Evolutionary conservation across 805 yeast species (phyloP).

Genomic region (Barnettozyma wickerhamii): DNA sequence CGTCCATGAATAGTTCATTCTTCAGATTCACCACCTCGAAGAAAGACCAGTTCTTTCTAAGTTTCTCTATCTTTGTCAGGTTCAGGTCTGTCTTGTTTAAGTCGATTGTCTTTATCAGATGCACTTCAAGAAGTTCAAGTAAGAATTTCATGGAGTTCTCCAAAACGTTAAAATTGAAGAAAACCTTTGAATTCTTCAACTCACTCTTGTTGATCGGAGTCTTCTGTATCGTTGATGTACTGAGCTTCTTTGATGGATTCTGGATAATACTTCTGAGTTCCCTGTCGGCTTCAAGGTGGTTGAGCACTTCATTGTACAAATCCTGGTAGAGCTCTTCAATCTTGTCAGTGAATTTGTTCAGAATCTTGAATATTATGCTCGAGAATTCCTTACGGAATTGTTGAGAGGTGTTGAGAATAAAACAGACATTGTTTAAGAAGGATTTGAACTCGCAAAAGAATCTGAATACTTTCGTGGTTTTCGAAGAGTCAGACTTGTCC

Average conservation of each 20-base stretch:
- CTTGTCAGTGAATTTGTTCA: conserved; percentile 21
- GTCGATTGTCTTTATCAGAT: conserved; percentile 18
- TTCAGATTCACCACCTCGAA: conserved; percentile 30
- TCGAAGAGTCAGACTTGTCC: conserved; percentile 25
- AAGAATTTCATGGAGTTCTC: conserved; percentile 35
- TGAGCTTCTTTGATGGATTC: conserved; percentile 5
- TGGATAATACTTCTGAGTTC: conserved; percentile 11
- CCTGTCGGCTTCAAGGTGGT: conserved; percentile 22
- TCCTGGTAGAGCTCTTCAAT: conserved; percentile 21
- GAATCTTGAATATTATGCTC: conserved; percentile 19
- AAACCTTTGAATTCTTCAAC: conserved; percentile 18
- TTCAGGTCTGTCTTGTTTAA: conserved; percentile 25
- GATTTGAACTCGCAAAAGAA: conserved; percentile 20
- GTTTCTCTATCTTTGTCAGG: conserved; percentile 27
- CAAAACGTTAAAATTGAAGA: conserved; percentile 35
- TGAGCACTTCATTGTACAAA: conserved; percentile 19
- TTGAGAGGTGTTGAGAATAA: conserved; percentile 23
- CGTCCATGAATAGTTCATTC: conserved; percentile 11
- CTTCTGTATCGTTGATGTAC: conserved; percentile 4
- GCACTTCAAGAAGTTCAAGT: conserved; percentile 13
- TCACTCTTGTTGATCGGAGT: conserved; percentile 17
- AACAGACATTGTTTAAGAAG: conserved; percentile 19
- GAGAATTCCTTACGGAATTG: conserved; percentile 26
- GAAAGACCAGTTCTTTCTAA: conserved; percentile 36
- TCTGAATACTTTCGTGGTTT: conserved; percentile 10